Percentiles rank a stretch among this genome's conserved stretches.
These are phyloP conservation scores for Bipolaris bicolor DNA, from an alignment of 2,329 filamentous ascomycete genomes.

Conservation along the genomic window DNA sequence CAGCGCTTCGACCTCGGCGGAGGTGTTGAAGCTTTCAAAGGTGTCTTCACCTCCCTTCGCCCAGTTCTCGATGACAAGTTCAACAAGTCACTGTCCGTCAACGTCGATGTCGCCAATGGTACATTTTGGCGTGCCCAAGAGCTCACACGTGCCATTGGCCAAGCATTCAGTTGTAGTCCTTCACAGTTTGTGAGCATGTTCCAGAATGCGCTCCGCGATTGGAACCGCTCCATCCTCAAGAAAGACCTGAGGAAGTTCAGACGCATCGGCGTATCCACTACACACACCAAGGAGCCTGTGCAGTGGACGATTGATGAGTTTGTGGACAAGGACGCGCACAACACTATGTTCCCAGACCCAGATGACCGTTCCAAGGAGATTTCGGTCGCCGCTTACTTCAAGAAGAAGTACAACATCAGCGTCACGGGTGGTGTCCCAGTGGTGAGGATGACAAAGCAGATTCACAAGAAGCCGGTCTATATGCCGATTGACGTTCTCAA, in stretches of 20 bases:
- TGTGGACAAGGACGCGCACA: slow-evolving; percentile 49
- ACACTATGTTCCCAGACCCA: slow-evolving; percentile 60
- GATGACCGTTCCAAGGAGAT: slow-evolving; percentile 63
- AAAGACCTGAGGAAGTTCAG: slow-evolving; percentile 52
- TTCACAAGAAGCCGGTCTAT: slow-evolving; percentile 50
- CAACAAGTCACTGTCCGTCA: slow-evolving; percentile 74
- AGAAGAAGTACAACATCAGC: slow-evolving; percentile 57
- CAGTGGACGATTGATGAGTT: slow-evolving; percentile 61
- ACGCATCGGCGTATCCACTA: slow-evolving; percentile 50
- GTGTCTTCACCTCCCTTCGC: slow-evolving; percentile 84
- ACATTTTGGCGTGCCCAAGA: slow-evolving; percentile 73
- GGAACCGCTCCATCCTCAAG: slow-evolving; percentile 34
- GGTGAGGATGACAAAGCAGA: slow-evolving; percentile 63
- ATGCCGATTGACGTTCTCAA: slow-evolving; percentile 64
- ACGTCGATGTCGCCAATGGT: slow-evolving; percentile 89
- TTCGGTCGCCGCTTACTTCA: slow-evolving; percentile 65
- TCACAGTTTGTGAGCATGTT: slow-evolving; percentile 24
- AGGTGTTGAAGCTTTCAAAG: slow-evolving; percentile 80
- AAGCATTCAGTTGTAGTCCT: slow-evolving; percentile 37
- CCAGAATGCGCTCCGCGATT: slow-evolving; percentile 32
- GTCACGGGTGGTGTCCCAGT: slow-evolving; percentile 61
- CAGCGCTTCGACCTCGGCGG: slow-evolving; percentile 62
- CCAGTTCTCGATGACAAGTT: slow-evolving; percentile 63
- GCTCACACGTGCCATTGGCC: slow-evolving; percentile 44
- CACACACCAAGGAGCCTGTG: slow-evolving; percentile 47